phyloP scores from a whole-genome alignment of 768 basidiomycete species.

The Megacollybia marginata region DNA sequence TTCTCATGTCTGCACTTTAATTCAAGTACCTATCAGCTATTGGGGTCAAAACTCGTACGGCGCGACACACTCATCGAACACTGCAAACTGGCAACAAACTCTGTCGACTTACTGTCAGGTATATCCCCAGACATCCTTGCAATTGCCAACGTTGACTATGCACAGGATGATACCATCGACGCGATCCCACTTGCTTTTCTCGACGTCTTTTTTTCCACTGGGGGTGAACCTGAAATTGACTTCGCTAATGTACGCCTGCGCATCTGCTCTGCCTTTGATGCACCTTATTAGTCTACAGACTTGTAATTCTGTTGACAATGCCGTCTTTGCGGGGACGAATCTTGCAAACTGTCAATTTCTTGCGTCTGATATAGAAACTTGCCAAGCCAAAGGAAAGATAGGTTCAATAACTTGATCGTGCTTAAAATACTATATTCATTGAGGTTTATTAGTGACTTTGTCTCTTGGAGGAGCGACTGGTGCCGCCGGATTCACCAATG shows the following conservation, averaged over 20 bases:
- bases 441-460: slow-evolving; percentile 26
- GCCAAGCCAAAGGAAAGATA: slow-evolving; percentile 11
- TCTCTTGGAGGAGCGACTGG: slow-evolving; percentile 49
- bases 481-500: slow-evolving; percentile 41
- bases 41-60: slow-evolving; percentile 59
- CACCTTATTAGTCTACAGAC: slow-evolving; percentile 25
- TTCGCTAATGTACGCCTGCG: slow-evolving; percentile 43
- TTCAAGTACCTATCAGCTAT: slow-evolving; percentile 22
- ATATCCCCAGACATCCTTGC: neutral
- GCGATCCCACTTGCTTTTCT: slow-evolving; percentile 58
- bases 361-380: slow-evolving; percentile 46
- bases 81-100: slow-evolving; percentile 43
- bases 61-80: slow-evolving; percentile 30
- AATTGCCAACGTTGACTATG: neutral
- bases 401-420: too few species aligned
- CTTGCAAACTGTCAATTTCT: slow-evolving; percentile 53
- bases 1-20: neutral
- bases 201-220: slow-evolving; percentile 50
- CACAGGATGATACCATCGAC: slow-evolving; percentile 49
- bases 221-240: slow-evolving; percentile 51
- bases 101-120: slow-evolving; percentile 49
- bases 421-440: too few species aligned
- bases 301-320: slow-evolving; percentile 35
- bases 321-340: slow-evolving; percentile 46
- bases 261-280: neutral